These are phyloP conservation scores for Eurotiales sp. DNA, from an alignment of 2,329 filamentous ascomycete genomes.

Conservation along the genomic window DNA sequence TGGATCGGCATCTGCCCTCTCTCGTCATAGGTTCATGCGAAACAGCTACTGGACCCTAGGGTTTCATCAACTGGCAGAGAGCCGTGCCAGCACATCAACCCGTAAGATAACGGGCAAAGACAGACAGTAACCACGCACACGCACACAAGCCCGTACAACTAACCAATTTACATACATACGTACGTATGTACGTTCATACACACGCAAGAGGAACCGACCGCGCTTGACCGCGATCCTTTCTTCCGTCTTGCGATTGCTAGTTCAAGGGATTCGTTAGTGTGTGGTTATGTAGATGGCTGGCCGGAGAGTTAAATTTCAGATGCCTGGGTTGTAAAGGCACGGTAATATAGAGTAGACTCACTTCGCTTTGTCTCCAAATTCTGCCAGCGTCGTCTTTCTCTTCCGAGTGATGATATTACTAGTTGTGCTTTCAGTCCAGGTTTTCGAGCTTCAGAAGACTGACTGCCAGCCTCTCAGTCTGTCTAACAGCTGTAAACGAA, in stretches of 20 bases:
- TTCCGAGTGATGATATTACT: no score
- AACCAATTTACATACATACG: not conserved
- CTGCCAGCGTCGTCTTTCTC: not conserved
- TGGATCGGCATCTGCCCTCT: slow-evolving; percentile 37
- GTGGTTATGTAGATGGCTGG: no score
- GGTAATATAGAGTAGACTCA: not conserved
- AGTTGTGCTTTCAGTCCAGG: no score
- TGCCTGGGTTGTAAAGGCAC: not conserved
- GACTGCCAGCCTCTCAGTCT: no score
- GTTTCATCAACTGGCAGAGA: slow-evolving; percentile 74
- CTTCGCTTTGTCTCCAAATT: not conserved
- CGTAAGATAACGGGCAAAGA: slow-evolving; percentile 6
- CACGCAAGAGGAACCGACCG: not conserved
- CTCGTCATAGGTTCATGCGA: slow-evolving; percentile 36
- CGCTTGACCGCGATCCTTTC: not conserved
- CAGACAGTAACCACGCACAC: slow-evolving; percentile 4
- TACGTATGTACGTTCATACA: not conserved
- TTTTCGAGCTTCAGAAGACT: not conserved
- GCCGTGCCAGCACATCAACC: slow-evolving; percentile 80
- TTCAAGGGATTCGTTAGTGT: no score
- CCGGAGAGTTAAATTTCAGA: no score
- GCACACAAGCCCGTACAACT: not conserved
- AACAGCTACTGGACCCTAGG: slow-evolving; percentile 39
- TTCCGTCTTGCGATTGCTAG: not conserved
- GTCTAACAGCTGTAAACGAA: no score